Evolutionary conservation across 345 rosid genomes (phyloP), one percentile per base, ranked within the genome.

Genomic region (Melaleuca alternifolia): DNA sequence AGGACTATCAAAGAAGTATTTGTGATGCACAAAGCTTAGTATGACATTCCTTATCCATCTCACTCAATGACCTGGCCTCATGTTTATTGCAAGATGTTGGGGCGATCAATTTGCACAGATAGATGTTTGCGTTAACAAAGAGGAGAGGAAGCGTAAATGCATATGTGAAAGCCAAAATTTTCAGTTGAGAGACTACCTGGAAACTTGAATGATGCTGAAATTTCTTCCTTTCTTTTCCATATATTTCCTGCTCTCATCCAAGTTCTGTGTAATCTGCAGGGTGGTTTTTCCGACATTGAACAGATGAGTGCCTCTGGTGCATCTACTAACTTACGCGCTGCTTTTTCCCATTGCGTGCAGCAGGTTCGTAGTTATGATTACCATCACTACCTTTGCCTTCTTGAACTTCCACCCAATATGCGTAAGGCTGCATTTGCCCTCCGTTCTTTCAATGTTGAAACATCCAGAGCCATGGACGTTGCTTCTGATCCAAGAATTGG

Each of bases 301-400:
- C 92, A 82, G 88, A 96, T 96, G 99, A 94, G 88, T 54, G 91
- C 93, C 91, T 91, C 92, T 33, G 10, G 28, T 41, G 76, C 87
- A 41, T 92, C 96, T 3, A 88, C 79, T 37, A 91, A 87, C 90
- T 89, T 96, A 86, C 92, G 95, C 4, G 89, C 95, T 44, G 98
- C 99, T 54, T 96, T 97, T 86, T 94, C 96, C 16, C 88, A 94
- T 88, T 96, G 99, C 87, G 97, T 96, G 56, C 93, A 94, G 86
- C 98, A 95, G 93, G 99, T 96, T 24, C 91, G 97, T 76, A 96
- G 88, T 87, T 96, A 96, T 92, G 99, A 97, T 91, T 96, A 96
- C 88, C 99, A 97, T 89, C 99, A 97, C 90, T 96, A 95, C 90
- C 97, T 97, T 86, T 97, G 99, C 93, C 98, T 97, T 59, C 98